phyloP scores from a whole-genome alignment of 331 rosid genomes.

The Rhamnella rubrinervis region DNA sequence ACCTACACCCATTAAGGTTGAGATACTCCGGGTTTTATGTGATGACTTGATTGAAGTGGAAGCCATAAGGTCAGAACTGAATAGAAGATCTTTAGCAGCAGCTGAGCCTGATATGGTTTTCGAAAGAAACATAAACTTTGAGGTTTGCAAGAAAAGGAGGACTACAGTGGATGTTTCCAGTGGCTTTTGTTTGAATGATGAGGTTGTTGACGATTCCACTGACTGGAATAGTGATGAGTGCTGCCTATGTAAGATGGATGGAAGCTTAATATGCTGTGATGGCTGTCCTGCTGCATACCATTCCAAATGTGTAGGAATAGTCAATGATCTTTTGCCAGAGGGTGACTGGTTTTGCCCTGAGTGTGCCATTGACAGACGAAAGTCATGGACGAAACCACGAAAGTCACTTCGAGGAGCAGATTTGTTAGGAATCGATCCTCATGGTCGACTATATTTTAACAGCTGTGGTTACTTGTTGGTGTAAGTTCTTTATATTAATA shows the following conservation, averaged over 20 bases:
- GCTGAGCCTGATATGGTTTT: constrained; percentile 54
- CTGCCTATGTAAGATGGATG: constrained; percentile 98
- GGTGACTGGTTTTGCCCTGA: constrained; percentile 99
- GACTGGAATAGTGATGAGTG: constrained; percentile 98
- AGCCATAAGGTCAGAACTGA: constrained; percentile 80
- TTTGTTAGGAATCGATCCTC: constrained; percentile 75
- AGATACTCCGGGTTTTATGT: constrained; percentile 80
- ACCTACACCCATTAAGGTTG: constrained; percentile 65
- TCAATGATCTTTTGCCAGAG: constrained; percentile 72
- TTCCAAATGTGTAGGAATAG: constrained; percentile 83
- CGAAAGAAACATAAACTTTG: constrained; percentile 62
- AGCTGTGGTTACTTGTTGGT: constrained; percentile 87
- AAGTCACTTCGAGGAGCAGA: constrained; percentile 92
- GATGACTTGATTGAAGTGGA: constrained; percentile 94
- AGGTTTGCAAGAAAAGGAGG: constrained; percentile 64
- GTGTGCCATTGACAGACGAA: constrained; percentile 64
- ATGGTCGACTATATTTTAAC: constrained; percentile 74
- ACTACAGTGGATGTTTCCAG: constrained; percentile 47
- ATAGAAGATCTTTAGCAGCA: constrained; percentile 71
- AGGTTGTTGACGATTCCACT: constrained; percentile 49
- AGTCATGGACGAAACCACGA: constrained; percentile 61
- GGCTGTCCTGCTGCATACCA: constrained; percentile 99
- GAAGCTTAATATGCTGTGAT: constrained; percentile 95
- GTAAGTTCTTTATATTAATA: constrained; percentile 55
- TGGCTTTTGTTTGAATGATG: constrained; percentile 53